Conservation (phyloP, 2,329 filamentous ascomycete genomes). For the Aspergillus udagawae region DNA sequence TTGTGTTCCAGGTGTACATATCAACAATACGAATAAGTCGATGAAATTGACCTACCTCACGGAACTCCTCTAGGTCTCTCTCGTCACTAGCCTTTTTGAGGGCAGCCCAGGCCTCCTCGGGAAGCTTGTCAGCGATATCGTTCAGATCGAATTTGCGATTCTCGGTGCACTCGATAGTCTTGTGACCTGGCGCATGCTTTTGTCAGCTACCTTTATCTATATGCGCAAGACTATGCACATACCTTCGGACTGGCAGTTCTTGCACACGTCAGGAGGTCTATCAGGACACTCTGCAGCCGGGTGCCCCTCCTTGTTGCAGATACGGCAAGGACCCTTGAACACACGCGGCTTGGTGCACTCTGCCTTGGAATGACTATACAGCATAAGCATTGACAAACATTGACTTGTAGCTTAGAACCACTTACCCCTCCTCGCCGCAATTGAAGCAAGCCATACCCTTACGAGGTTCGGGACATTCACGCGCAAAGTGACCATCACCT, state of each 20-base stretch:
- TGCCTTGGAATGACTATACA: slow-evolving; percentile 37
- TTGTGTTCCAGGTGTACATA: neutral
- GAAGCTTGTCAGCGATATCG: slow-evolving; percentile 44
- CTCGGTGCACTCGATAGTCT: slow-evolving; percentile 42
- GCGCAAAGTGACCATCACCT: slow-evolving; percentile 34
- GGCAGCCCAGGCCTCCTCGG: slow-evolving; percentile 48
- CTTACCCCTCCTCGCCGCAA: slow-evolving; percentile 37
- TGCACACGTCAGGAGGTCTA: slow-evolving; percentile 41
- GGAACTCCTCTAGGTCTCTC: slow-evolving; percentile 50
- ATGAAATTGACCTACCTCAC: slow-evolving; percentile 29
- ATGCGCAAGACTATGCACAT: neutral
- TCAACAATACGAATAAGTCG: neutral
- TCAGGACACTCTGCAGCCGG: slow-evolving; percentile 43
- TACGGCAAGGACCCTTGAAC: slow-evolving; percentile 45
- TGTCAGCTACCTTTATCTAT: slow-evolving; percentile 1
- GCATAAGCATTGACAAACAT: neutral
- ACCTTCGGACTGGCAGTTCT: slow-evolving; percentile 47
- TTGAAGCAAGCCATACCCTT: slow-evolving; percentile 44
- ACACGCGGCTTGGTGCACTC: slow-evolving; percentile 46
- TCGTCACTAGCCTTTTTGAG: slow-evolving; percentile 48
- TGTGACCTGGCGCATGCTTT: slow-evolving; percentile 36
- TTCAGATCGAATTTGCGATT: slow-evolving; percentile 43
- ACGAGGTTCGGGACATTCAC: slow-evolving; percentile 42
- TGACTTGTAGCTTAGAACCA: neutral
- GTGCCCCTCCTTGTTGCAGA: slow-evolving; percentile 46